Percentiles rank a stretch among this genome's conserved stretches.
Conservation (phyloP, 2,329 filamentous ascomycete genomes). For the Ophiostoma piceae region DNA sequence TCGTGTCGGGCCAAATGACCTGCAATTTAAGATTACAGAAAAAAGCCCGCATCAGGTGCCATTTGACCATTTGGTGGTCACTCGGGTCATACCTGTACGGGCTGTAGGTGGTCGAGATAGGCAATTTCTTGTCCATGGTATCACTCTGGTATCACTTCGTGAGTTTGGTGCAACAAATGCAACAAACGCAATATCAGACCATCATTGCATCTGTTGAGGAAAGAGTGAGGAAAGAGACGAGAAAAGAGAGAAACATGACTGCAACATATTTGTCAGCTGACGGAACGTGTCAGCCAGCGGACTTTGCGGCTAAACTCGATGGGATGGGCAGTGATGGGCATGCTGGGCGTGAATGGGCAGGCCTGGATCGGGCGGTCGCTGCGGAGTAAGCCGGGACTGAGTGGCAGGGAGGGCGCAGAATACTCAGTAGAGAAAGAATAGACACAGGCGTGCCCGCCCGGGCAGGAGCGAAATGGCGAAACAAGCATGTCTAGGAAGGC, state of each 20-base stretch:
- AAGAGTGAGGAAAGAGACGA: too few relatives aligned
- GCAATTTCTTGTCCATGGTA: not conserved
- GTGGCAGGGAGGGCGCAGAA: not conserved
- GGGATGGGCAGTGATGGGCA: not conserved
- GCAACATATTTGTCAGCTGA: not conserved
- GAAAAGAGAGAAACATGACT: not conserved
- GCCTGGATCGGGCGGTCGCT: not conserved
- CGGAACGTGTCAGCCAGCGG: not conserved
- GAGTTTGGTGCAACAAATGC: not conserved
- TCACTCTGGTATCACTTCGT: too few relatives aligned
- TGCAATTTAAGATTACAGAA: not conserved
- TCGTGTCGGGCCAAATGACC: not conserved
- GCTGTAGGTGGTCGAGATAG: not conserved
- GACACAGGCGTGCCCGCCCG: not conserved
- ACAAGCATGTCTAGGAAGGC: not conserved
- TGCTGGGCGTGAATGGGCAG: not conserved
- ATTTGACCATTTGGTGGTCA: not conserved
- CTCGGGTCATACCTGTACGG: not conserved
- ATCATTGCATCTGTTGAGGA: not conserved
- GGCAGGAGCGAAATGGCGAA: constrained; percentile 6
- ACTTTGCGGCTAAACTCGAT: not conserved
- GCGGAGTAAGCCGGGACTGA: constrained; percentile 11
- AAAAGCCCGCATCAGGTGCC: constrained; percentile 2
- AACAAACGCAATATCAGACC: not conserved
- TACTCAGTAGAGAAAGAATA: too few relatives aligned